Evolutionary conservation across 2,329 filamentous ascomycete genomes (phyloP), one percentile per base, ranked within the genome.

Genomic region (Incumbomyces delicatus): DNA sequence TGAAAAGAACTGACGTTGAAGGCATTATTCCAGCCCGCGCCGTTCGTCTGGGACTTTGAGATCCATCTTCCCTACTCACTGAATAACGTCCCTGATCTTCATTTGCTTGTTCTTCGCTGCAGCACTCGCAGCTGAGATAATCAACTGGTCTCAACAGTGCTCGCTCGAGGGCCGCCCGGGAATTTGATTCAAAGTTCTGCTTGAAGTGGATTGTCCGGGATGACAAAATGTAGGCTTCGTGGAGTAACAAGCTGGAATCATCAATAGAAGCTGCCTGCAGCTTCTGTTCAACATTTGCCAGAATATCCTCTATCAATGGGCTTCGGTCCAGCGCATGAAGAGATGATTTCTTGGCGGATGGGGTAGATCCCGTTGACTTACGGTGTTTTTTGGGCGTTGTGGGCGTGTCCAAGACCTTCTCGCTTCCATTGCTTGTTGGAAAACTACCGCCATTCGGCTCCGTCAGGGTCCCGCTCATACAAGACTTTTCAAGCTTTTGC

Each of bases 191-290:
- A 56, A 81, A 78, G 47, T 78, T 75, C 35, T 71, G 69, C 47
- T 80, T 64, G 42, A 45, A 37, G 8, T 33, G 42, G 1, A 77
- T 77, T 31, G 71, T 74, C 48, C 70, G 72, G 22, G 76, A 65
- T 56, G 81, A 77, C 57, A 78, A 76, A 37, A 80, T 61, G 50
- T 80, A 72, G 7, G 75, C 66, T 57, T 82, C 78, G 39, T 76
- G 67, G 46, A 80, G 65, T 31, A 75, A 70, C 3, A 80, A 57
- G 7, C 67, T 61, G 48, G 69, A 67, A 1, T 75, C 75, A 29
- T 69, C 63, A 41, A 76, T 59, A 14, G 81, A 63, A 1, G 59
- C 64, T 2, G 64, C 57, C 7, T 53, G 51, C 43, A 81, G 70
- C 53, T 72, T 72, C 0, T 54, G 56, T 13, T 59, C 59, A 6